Percentiles rank a stretch among this genome's conserved stretches.
These are phyloP conservation scores for Lophium mytilinum DNA, from an alignment of 495 filamentous ascomycete genomes.

Conservation along the genomic window DNA sequence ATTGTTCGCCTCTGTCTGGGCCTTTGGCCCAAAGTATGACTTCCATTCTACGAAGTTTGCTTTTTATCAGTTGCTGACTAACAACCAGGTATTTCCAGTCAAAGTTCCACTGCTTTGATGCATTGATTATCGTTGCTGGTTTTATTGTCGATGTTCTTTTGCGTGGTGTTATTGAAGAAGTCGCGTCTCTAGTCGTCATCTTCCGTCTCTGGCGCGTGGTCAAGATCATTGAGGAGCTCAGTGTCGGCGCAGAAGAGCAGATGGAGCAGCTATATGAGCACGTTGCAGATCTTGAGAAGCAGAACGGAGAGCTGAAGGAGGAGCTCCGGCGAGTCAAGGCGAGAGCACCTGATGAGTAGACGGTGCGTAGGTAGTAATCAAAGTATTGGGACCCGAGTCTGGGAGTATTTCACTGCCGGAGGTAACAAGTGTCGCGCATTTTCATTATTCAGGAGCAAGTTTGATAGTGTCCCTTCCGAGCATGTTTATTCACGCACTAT, in stretches of 20 bases:
- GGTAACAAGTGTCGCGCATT: too few species aligned
- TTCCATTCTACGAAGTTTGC: constrained; percentile 2
- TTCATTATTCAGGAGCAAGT: too few species aligned
- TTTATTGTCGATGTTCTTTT: constrained; percentile 53
- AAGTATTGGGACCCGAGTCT: too few species aligned
- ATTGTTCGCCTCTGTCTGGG: constrained; percentile 46
- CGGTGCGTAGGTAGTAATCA: too few species aligned
- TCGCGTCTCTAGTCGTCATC: constrained; percentile 54
- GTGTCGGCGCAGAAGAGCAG: constrained; percentile 49
- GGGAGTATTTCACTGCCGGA: too few species aligned
- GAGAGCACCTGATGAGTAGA: not conserved
- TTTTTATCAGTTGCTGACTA: not conserved
- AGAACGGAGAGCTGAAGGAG: constrained; percentile 40
- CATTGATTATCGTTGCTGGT: constrained; percentile 50
- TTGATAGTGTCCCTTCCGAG: too few species aligned
- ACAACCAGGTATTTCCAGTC: constrained; percentile 49
- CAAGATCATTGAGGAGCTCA: constrained; percentile 59
- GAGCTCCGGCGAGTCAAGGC: constrained; percentile 31
- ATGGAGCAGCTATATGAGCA: constrained; percentile 39
- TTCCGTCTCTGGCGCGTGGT: constrained; percentile 61
- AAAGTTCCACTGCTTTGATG: constrained; percentile 57
- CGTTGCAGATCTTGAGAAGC: constrained; percentile 38
- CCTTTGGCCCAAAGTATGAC: constrained; percentile 47
- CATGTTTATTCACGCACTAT: too few species aligned
- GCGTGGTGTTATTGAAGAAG: constrained; percentile 50